phyloP scores from a whole-genome alignment of 768 basidiomycete species.

The Austroboletus eburneus region DNA sequence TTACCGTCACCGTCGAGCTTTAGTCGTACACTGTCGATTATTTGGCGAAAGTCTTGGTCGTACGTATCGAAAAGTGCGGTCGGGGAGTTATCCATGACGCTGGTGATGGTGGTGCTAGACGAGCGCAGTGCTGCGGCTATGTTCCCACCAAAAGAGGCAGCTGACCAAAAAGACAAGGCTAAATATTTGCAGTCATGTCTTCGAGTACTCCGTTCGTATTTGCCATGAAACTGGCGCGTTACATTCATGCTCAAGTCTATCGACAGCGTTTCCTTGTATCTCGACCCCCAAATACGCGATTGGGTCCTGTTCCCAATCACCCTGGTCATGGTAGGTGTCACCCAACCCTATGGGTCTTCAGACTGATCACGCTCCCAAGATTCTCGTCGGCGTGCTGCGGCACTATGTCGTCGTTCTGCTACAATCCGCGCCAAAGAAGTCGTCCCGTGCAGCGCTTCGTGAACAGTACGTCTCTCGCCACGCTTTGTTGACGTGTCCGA shows the following conservation, averaged over 20 bases:
- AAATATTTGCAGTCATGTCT: conserved; percentile 30
- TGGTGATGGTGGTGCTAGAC: conserved; percentile 28
- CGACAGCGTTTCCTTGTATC: conserved; percentile 53
- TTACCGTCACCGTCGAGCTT: conserved; percentile 73
- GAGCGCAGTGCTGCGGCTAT: conserved; percentile 16
- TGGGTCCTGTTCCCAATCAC: conserved; percentile 97
- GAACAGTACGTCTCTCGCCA: conserved; percentile 73
- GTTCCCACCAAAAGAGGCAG: conserved; percentile 25
- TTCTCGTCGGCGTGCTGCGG: conserved; percentile 86
- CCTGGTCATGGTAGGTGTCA: conserved; percentile 79
- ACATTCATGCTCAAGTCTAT: conserved; percentile 2
- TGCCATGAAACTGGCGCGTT: conserved; percentile 2
- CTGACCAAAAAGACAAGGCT: too few species aligned
- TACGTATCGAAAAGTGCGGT: conserved; percentile 88
- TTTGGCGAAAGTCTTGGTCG: conserved; percentile 86
- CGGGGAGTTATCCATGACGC: conserved; percentile 74
- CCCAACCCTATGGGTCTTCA: not conserved
- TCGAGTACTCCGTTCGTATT: conserved; percentile 21
- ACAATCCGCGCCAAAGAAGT: conserved; percentile 78
- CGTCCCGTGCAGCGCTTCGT: conserved; percentile 70
- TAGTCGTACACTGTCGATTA: conserved; percentile 66
- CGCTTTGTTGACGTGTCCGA: conserved; percentile 1
- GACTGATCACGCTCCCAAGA: conserved; percentile 41
- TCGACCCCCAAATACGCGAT: conserved; percentile 94
- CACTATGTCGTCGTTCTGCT: conserved; percentile 90